These are phyloP conservation scores for Pseudomonodictys pantanalensis DNA, from an alignment of 495 filamentous ascomycete genomes.

Conservation along the genomic window DNA sequence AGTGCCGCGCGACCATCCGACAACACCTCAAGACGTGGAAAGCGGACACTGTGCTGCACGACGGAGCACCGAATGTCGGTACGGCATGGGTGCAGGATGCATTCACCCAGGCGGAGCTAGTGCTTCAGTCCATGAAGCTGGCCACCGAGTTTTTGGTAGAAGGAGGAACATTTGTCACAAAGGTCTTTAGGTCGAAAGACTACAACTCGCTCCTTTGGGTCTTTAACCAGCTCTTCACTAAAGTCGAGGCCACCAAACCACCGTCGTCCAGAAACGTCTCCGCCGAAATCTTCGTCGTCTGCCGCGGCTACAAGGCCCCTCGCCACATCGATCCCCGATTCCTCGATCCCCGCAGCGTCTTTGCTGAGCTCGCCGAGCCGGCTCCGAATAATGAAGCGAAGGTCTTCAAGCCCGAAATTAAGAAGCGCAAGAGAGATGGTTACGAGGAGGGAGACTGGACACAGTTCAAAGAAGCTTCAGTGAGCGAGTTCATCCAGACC, in stretches of 20 bases:
- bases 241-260: slow-evolving; percentile 95
- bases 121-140: slow-evolving; percentile 83
- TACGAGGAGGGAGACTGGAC: slow-evolving; percentile 96
- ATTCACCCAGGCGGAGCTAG: slow-evolving; percentile 95
- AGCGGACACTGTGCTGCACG: slow-evolving; percentile 94
- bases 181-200: slow-evolving; percentile 96
- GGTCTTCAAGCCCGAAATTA: slow-evolving; percentile 94
- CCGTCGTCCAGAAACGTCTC: slow-evolving; percentile 94
- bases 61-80: slow-evolving; percentile 97
- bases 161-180: slow-evolving; percentile 94
- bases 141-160: slow-evolving; percentile 90
- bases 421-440: slow-evolving; percentile 94
- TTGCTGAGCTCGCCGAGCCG: slow-evolving; percentile 85
- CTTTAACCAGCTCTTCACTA: slow-evolving; percentile 91
- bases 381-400: slow-evolving; percentile 96
- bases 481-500: slow-evolving; percentile 92
- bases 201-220: slow-evolving; percentile 97
- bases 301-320: slow-evolving; percentile 88
- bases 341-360: slow-evolving; percentile 84
- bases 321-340: slow-evolving; percentile 90
- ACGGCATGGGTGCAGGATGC: slow-evolving; percentile 98
- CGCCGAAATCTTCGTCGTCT: slow-evolving; percentile 97
- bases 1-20: slow-evolving; percentile 88
- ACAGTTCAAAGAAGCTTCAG: slow-evolving; percentile 83
- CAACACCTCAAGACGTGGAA: slow-evolving; percentile 95